phyloP scores from a whole-genome alignment of 1,284 basidiomycete genomes.

The Schizopora paradoxa region DNA sequence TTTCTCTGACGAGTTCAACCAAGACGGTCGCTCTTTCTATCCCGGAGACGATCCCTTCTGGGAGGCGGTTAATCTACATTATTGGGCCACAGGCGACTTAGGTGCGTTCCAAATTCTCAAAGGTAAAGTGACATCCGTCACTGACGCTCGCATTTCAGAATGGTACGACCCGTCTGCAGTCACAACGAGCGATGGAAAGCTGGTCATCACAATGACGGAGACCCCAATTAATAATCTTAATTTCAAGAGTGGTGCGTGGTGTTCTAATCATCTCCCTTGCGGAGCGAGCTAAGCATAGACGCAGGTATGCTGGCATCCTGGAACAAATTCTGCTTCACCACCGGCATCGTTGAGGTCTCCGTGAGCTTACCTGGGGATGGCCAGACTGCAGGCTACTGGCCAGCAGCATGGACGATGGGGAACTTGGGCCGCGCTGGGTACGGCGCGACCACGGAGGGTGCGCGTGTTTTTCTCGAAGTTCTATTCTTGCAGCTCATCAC shows the following conservation, averaged over 20 bases:
- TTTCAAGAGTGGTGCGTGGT: constrained; percentile 31
- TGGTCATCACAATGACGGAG: constrained; percentile 48
- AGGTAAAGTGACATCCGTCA: neutral
- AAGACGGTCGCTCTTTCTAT: constrained; percentile 45
- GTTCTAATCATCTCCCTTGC: neutral
- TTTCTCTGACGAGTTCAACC: constrained; percentile 54
- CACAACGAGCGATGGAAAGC: constrained; percentile 46
- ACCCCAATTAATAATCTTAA: constrained; percentile 46
- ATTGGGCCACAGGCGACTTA: constrained; percentile 47
- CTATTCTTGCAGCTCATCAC: neutral
- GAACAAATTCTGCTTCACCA: constrained; percentile 82
- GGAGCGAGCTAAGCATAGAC: neutral
- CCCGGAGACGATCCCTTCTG: constrained; percentile 42
- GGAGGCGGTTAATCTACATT: constrained; percentile 55
- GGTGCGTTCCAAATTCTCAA: constrained; percentile 21
- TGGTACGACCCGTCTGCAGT: constrained; percentile 55
- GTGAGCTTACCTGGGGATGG: constrained; percentile 44
- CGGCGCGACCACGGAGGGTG: constrained; percentile 41
- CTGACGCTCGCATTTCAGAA: constrained; percentile 29
- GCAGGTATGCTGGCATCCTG: constrained; percentile 32
- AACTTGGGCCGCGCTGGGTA: constrained; percentile 44
- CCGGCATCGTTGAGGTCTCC: constrained; percentile 55
- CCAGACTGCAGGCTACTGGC: constrained; percentile 42
- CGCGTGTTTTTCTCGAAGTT: neutral
- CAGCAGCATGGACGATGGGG: constrained; percentile 34